These are phyloP conservation scores for Dacryopinax spathularia DNA, from an alignment of 768 basidiomycete genomes.

Conservation along the genomic window DNA sequence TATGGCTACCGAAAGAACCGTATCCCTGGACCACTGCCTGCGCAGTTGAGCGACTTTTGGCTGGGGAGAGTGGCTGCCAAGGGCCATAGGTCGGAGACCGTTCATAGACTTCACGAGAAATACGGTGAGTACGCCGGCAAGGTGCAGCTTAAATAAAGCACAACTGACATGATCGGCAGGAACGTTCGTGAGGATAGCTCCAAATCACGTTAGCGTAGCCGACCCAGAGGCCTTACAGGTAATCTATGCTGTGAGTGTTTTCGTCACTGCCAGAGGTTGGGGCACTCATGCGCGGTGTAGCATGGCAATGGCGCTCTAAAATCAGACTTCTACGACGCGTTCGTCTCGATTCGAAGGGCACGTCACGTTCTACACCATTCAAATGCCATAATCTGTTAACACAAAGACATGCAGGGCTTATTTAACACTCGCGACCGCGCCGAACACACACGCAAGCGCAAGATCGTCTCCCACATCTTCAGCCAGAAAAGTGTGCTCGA, in stretches of 20 bases:
- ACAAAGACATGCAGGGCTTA: conserved; percentile 29
- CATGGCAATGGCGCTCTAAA: conserved; percentile 77
- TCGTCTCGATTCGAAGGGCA: conserved; percentile 51
- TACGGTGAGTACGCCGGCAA: conserved; percentile 38
- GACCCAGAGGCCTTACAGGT: conserved; percentile 61
- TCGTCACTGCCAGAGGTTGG: neutral
- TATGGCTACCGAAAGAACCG: conserved; percentile 26
- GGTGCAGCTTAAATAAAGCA: too few species aligned
- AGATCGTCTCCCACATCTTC: conserved; percentile 77
- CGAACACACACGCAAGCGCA: conserved; percentile 79
- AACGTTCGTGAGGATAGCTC: conserved; percentile 54
- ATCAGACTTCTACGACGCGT: conserved; percentile 60
- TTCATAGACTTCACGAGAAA: conserved; percentile 59
- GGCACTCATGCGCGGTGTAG: neutral
- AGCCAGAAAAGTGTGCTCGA: conserved; percentile 72
- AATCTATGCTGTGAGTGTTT: conserved; percentile 41
- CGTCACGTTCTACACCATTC: conserved; percentile 19
- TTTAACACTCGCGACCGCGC: conserved; percentile 66
- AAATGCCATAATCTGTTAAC: neutral
- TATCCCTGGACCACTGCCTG: conserved; percentile 56
- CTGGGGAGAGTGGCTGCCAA: conserved; percentile 45
- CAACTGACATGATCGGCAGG: conserved; percentile 29
- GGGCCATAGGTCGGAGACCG: conserved; percentile 62
- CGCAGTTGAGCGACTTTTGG: conserved; percentile 62
- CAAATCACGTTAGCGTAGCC: conserved; percentile 62